Percentiles rank a stretch among this genome's conserved stretches.
Conservation (phyloP, 2,329 filamentous ascomycete species). For the Colletotrichum cuscutae region DNA sequence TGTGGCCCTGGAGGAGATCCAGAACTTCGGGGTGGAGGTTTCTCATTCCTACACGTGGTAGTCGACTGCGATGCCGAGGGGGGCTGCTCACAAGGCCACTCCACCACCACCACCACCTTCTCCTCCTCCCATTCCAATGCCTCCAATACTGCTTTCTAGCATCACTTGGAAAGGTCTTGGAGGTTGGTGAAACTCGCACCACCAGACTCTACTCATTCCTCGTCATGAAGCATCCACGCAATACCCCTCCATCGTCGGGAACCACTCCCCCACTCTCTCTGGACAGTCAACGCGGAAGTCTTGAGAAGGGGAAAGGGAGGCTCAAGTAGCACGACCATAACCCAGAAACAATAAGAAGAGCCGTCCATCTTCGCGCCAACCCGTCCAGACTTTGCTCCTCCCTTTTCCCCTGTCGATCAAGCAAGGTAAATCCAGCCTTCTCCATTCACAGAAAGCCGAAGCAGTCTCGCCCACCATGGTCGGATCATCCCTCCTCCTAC, state of each 20-base stretch:
- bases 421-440: not conserved
- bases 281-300: not conserved
- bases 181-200: conserved; percentile 15
- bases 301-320: not conserved
- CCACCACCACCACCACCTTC: not conserved
- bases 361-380: not conserved
- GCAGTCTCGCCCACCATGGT: conserved; percentile 12
- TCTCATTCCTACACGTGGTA: conserved; percentile 6
- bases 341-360: not conserved
- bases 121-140: not conserved
- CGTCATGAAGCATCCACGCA: not conserved
- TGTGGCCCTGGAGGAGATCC: not conserved
- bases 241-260: not conserved
- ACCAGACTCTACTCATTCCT: conserved; percentile 13
- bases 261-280: not conserved
- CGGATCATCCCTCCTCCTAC: conserved; percentile 4
- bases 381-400: not conserved
- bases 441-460: not conserved
- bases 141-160: not conserved
- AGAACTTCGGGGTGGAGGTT: not conserved
- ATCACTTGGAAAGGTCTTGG: not conserved
- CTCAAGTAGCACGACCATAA: not conserved
- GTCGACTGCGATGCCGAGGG: not conserved
- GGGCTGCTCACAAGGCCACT: not conserved
- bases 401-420: conserved; percentile 8